Evolutionary conservation across 2,329 filamentous ascomycete species (phyloP).

Genomic region (Colletotrichum sp.): DNA sequence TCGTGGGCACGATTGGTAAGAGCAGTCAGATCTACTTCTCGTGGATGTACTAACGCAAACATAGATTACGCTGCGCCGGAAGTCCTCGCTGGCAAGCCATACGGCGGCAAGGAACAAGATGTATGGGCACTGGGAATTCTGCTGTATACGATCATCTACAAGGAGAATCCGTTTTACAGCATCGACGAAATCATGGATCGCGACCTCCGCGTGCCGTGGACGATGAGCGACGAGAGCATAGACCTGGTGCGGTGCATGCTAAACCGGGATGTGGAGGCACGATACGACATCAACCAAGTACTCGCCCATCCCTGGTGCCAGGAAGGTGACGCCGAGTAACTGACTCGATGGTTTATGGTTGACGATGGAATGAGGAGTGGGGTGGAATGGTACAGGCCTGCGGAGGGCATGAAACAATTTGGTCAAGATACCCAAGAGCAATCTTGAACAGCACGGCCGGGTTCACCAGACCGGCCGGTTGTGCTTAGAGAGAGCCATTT

Average conservation of each 20-base stretch:
- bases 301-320: slow-evolving; percentile 85
- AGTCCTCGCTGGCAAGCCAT: slow-evolving; percentile 89
- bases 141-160: slow-evolving; percentile 98
- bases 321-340: slow-evolving; percentile 16
- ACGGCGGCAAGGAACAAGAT: slow-evolving; percentile 95
- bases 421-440: slow-evolving; percentile 22
- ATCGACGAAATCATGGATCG: slow-evolving; percentile 99
- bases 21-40: slow-evolving; percentile 7
- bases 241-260: slow-evolving; percentile 92
- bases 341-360: not conserved
- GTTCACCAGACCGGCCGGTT: not conserved
- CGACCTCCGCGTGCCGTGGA: slow-evolving; percentile 87
- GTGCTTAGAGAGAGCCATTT: slow-evolving; percentile 20
- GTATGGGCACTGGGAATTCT: slow-evolving; percentile 98
- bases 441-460: slow-evolving; percentile 18
- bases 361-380: not conserved
- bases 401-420: slow-evolving; percentile 7
- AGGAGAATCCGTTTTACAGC: slow-evolving; percentile 98
- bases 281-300: slow-evolving; percentile 88
- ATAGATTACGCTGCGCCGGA: slow-evolving; percentile 98
- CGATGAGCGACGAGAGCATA: slow-evolving; percentile 90
- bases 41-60: not conserved
- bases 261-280: slow-evolving; percentile 81
- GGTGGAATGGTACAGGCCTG: not conserved
- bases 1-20: slow-evolving; percentile 97